These are phyloP conservation scores for Tylopilus felleus DNA, from an alignment of 768 basidiomycete species.

Conservation along the genomic window DNA sequence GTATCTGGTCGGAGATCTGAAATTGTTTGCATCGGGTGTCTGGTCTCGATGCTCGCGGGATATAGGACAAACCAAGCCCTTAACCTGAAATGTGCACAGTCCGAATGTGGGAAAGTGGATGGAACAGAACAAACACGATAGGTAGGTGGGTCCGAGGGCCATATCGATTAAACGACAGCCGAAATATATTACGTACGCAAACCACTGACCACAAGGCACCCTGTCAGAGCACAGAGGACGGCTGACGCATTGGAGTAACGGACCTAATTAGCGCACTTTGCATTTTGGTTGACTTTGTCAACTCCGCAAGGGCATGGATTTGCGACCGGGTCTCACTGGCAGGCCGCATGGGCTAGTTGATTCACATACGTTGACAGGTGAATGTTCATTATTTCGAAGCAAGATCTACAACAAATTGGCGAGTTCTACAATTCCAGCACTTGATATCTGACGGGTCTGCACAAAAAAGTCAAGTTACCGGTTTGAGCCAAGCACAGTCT, in stretches of 20 bases:
- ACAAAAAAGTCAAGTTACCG: conserved; percentile 17
- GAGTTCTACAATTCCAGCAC: conserved; percentile 22
- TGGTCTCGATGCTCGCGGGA: conserved; percentile 38
- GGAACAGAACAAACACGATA: conserved; percentile 31
- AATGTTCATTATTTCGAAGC: conserved; percentile 23
- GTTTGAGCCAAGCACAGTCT: conserved; percentile 17
- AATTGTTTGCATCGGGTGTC: conserved; percentile 31
- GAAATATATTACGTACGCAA: conserved; percentile 35
- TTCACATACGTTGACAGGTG: conserved; percentile 19
- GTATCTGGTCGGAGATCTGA: conserved; percentile 39
- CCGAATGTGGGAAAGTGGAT: conserved; percentile 33
- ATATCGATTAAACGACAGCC: conserved; percentile 38
- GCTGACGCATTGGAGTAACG: conserved; percentile 27
- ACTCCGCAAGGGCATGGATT: conserved; percentile 24
- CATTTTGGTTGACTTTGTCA: conserved; percentile 30
- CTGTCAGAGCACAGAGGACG: conserved; percentile 30
- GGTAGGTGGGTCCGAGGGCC: conserved; percentile 36
- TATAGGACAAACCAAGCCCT: conserved; percentile 33
- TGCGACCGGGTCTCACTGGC: conserved; percentile 31
- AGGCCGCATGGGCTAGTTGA: conserved; percentile 17
- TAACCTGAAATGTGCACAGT: conserved; percentile 30
- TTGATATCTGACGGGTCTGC: conserved; percentile 20
- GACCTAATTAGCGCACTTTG: conserved; percentile 34
- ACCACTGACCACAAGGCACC: conserved; percentile 32
- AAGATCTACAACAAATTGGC: conserved; percentile 27